A percentile compares a stretch with the other conserved stretches of the same genome.
Evolutionary conservation across 2,329 filamentous ascomycete genomes (phyloP).

Genomic region (Hymenotorrendiella dingleyae): DNA sequence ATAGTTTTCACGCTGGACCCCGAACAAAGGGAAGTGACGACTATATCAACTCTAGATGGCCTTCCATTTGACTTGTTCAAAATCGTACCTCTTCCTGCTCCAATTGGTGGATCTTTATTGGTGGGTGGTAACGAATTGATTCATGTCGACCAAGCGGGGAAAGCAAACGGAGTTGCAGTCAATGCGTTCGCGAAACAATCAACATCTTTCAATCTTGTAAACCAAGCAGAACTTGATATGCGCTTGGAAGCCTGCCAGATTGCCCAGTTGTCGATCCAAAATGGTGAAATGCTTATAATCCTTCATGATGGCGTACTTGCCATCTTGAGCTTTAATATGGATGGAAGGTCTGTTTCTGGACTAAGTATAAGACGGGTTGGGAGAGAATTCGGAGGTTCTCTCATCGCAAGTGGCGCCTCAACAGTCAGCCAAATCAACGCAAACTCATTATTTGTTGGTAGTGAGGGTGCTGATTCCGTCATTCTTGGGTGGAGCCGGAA

Average conservation of each 20-base stretch:
- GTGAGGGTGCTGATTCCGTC: slow-evolving; percentile 74
- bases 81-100: slow-evolving; percentile 75
- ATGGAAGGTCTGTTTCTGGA: slow-evolving; percentile 86
- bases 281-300: slow-evolving; percentile 78
- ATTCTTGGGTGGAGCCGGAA: slow-evolving; percentile 75
- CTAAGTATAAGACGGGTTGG: slow-evolving; percentile 65
- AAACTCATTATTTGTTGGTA: slow-evolving; percentile 75
- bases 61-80: slow-evolving; percentile 83
- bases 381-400: slow-evolving; percentile 53
- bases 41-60: slow-evolving; percentile 77
- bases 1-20: slow-evolving; percentile 94
- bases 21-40: slow-evolving; percentile 87
- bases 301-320: slow-evolving; percentile 69
- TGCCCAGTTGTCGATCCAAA: slow-evolving; percentile 68
- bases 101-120: slow-evolving; percentile 82
- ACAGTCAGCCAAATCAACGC: slow-evolving; percentile 64
- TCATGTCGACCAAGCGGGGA: slow-evolving; percentile 93
- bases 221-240: slow-evolving; percentile 76
- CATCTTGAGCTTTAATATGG: slow-evolving; percentile 75
- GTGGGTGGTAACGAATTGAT: slow-evolving; percentile 87
- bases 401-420: slow-evolving; percentile 58
- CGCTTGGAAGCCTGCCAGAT: slow-evolving; percentile 76
- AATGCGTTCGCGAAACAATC: slow-evolving; percentile 82
- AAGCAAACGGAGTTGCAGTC: slow-evolving; percentile 84
- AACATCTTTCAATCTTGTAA: slow-evolving; percentile 77